phyloP scores from a whole-genome alignment of 2,329 filamentous ascomycete species.

The Pyrenophora teres region DNA sequence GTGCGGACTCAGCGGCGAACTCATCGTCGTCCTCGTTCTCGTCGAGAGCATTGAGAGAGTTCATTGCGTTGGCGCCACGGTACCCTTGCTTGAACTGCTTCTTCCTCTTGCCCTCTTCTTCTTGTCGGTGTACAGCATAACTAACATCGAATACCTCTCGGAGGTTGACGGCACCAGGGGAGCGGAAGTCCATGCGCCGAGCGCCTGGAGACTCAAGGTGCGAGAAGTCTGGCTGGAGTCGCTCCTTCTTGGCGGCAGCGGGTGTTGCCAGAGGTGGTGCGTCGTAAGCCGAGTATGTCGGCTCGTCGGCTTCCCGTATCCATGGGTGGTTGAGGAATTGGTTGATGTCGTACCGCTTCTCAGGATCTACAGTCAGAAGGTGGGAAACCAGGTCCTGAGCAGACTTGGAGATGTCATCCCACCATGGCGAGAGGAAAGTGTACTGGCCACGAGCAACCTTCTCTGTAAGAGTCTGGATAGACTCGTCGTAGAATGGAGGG shows the following conservation, averaged over 20 bases:
- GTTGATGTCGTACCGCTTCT: constrained; percentile 90
- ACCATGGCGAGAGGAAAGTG: constrained; percentile 98
- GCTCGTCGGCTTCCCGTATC: constrained; percentile 75
- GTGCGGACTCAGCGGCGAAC: constrained; percentile 65
- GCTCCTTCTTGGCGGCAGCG: constrained; percentile 61
- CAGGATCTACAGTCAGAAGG: constrained; percentile 89
- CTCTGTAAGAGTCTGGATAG: constrained; percentile 93
- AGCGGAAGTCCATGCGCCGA: constrained; percentile 87
- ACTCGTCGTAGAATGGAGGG: constrained; percentile 98
- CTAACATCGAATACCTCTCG: constrained; percentile 97
- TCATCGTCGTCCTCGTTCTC: constrained; percentile 70
- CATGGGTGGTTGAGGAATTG: constrained; percentile 95
- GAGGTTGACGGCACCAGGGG: constrained; percentile 90
- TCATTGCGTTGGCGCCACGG: constrained; percentile 67
- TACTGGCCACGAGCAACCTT: constrained; percentile 97
- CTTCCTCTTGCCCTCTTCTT: constrained; percentile 90
- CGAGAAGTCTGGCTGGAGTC: constrained; percentile 56
- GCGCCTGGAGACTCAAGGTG: constrained; percentile 66
- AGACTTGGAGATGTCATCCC: constrained; percentile 96
- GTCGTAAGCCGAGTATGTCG: constrained; percentile 68
- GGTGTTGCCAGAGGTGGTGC: constrained; percentile 75
- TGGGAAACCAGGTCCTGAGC: constrained; percentile 95
- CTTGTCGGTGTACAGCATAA: constrained; percentile 96
- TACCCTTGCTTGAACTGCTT: constrained; percentile 79
- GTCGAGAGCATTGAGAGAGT: constrained; percentile 66